Conservation (phyloP, 202 grass and related monocot species). For the Dendrocalamus latiflorus region DNA sequence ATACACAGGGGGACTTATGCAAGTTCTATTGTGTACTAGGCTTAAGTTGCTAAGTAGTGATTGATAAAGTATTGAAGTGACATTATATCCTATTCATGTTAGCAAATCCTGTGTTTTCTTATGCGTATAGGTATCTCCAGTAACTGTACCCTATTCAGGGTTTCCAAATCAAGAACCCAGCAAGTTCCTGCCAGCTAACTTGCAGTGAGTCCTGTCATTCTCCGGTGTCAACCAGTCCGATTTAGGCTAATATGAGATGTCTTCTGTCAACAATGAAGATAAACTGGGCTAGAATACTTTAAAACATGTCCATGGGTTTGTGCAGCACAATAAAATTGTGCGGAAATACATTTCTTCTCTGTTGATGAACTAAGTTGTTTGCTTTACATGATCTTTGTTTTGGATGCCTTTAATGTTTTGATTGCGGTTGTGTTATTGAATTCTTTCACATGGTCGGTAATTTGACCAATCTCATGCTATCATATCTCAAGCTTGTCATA, state of each 20-base stretch:
- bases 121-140: neutral
- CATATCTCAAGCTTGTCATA: neutral
- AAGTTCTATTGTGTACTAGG: neutral
- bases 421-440: neutral
- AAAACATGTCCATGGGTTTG: neutral
- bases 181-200: neutral
- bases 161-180: neutral
- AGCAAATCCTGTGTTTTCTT: neutral
- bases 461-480: neutral
- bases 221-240: neutral
- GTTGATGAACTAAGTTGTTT: neutral
- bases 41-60: neutral
- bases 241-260: neutral
- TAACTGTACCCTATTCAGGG: neutral
- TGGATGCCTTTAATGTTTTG: neutral
- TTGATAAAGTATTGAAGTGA: neutral
- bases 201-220: neutral
- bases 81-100: neutral
- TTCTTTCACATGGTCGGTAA: neutral
- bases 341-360: neutral
- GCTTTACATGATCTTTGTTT: neutral
- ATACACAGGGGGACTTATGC: neutral
- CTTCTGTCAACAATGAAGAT: neutral
- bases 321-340: neutral
- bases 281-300: too few relatives aligned